Evolutionary conservation across 1,284 basidiomycete genomes (phyloP), one percentile per base, ranked within the genome.

Genomic region (Gastroboletus turbinatus): DNA sequence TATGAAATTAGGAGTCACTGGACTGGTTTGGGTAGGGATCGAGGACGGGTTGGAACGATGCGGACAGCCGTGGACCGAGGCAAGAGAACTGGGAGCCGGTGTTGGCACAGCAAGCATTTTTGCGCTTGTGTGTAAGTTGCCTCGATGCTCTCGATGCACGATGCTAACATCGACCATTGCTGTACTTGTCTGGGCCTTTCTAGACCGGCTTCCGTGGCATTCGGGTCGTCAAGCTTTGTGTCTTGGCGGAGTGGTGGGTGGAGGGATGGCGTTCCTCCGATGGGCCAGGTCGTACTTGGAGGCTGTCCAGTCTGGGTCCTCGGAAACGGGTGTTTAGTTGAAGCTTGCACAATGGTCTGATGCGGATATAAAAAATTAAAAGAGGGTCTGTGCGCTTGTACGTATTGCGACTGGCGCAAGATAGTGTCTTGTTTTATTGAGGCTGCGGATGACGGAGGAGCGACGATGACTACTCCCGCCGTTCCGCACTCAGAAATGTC

Each of bases 151-250:
- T 46, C 25, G 5, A 32, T 19, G 21, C 36, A 45, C 17, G 39
- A 32, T 21, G 27, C 21, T 30, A 23, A 50, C 45, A 13, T 11
- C 27, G 35, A 46, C 38, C 11, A 33, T 16, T 42, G 40, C 25
- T 54, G 53, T 33, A 45, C 51, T 46, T 59, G 57, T 49, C 60
- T 55, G 60, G 53, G 30, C 52, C 33, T 30, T 47, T 56, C 51
- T 68, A 90, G 88, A 88, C 71, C 76, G 86, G 60, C 71, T 90
- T 56, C 78, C 82, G 21, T 77, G 78, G 77, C 79, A 76, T 63
- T 73, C 76, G 46, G 74, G 78, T 35, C 69, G 75, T 51, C 80
- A 82, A 59, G 78, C 80, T 25, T 52, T 83, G 58, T 62, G 76
- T 57, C 73, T 89, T 39, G 88, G 83, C 36, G 61, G 77, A 36